Base-by-base conservation (phyloP, 2,329 filamentous ascomycete genomes). In the Pezicula radicicola region DNA sequence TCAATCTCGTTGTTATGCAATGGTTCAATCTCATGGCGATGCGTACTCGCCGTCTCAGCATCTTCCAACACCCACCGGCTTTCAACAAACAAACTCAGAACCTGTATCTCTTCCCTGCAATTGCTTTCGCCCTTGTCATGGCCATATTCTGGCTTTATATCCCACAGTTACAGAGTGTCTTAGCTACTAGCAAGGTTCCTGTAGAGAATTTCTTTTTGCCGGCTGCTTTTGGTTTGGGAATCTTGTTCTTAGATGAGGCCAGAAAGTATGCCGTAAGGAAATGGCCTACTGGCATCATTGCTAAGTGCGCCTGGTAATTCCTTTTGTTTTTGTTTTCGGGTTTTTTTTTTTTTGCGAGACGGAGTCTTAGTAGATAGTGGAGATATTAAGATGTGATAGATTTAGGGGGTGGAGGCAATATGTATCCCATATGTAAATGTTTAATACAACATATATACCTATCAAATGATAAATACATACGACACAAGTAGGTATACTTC, bases 1-100 rank as follows among this genome's bases (percentile, higher is more conserved):
- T 91, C 59, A 92, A 85, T 53, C 72, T 93, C 19, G 88, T 93
- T 2, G 84, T 92, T 46, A 90, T 92, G 87, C 86, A 89, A 75
- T 85, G 84, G 75, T 91, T 91, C 74, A 89, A 87, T 64, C 74
- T 91, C 4, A 78, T 91, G 63, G 83, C 84, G 1, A 76, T 88
- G 5, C 75, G 82, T 15, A 92, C 83, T 1, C 75, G 84, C 1
- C 75, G 81, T 1, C 74, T 87, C 19, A 81, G 80, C 50, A 80
- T 92, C 57, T 84, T 92, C 66, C 84, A 89, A 63, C 87, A 91
- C 59, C 83, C 85, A 3, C 87, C 88, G 0, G 55, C 80, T 7
- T 84, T 87, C 67, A 87, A 87, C 65, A 79, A 76, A 60, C 65
- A 70, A 10, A 88, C 85, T 0, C 77, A 82, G 63, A 92, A 92